phyloP scores from a whole-genome alignment of 179 eudicot genomes.

The Camellia oleifera region DNA sequence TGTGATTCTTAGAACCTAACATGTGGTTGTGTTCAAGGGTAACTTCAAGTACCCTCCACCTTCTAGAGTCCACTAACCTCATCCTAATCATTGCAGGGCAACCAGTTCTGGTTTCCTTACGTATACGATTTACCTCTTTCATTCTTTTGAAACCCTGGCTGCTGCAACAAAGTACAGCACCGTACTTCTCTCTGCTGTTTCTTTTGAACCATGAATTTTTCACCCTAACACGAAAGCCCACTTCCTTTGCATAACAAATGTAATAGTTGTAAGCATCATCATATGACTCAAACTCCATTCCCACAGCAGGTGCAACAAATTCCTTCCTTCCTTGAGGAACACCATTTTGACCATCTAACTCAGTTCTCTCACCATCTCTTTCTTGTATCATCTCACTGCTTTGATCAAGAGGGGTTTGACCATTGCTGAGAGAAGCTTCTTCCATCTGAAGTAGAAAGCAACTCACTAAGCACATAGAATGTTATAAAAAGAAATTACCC shows the following conservation, averaged over 20 bases:
- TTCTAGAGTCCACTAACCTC: conserved; percentile 36
- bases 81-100: conserved; percentile 46
- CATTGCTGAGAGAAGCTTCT: conserved; percentile 21
- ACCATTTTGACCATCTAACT: conserved; percentile 19
- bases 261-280: conserved; percentile 45
- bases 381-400: conserved; percentile 19
- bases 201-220: conserved; percentile 53
- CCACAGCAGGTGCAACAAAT: conserved; percentile 39
- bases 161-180: conserved; percentile 46
- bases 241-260: conserved; percentile 34
- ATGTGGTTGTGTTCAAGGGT: conserved; percentile 42
- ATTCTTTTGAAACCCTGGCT: conserved; percentile 44
- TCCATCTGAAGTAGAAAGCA: conserved; percentile 17
- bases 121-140: conserved; percentile 34
- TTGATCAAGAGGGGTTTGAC: conserved; percentile 15
- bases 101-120: conserved; percentile 50
- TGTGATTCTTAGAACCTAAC: conserved; percentile 28
- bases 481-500: not conserved
- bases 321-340: conserved; percentile 29
- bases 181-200: conserved; percentile 45
- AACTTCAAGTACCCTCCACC: conserved; percentile 46
- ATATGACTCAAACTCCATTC: conserved; percentile 48
- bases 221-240: conserved; percentile 37
- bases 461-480: too few species aligned
- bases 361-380: conserved; percentile 22